phyloP scores from a whole-genome alignment of 75 land plant species.

The Selaginella moellendorffii region DNA sequence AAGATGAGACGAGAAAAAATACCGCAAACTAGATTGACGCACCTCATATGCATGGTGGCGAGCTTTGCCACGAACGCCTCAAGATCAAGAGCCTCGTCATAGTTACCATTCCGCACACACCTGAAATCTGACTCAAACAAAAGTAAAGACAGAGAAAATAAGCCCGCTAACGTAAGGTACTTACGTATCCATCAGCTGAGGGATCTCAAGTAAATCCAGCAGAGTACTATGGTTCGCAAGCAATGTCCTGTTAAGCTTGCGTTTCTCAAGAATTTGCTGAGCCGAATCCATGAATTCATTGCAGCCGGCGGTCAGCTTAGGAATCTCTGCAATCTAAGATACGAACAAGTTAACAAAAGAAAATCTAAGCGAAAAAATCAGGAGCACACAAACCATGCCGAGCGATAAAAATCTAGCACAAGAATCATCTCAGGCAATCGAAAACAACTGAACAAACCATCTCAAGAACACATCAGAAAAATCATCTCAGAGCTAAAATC shows the following conservation, averaged over 20 bases:
- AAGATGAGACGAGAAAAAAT: no score
- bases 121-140: constrained; percentile 25
- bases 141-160: neutral
- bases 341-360: neutral
- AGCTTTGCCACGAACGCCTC: constrained; percentile 87
- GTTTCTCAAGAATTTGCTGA: constrained; percentile 82
- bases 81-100: constrained; percentile 98
- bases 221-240: constrained; percentile 80
- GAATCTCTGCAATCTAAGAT: constrained; percentile 69
- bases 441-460: neutral
- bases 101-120: constrained; percentile 95
- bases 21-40: no score
- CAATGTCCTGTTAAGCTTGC: constrained; percentile 72
- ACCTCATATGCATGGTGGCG: constrained; percentile 89
- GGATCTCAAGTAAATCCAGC: constrained; percentile 94
- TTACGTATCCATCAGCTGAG: constrained; percentile 99
- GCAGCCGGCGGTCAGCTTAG: constrained; percentile 81
- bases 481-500: neutral
- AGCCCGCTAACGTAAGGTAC: constrained; percentile 8
- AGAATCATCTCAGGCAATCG: neutral
- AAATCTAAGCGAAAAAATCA: no score
- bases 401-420: no score
- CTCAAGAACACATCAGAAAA: neutral
- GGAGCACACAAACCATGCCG: neutral
- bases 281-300: constrained; percentile 89